These are phyloP conservation scores for Suillus discolor DNA, from an alignment of 768 basidiomycete species.

Conservation along the genomic window DNA sequence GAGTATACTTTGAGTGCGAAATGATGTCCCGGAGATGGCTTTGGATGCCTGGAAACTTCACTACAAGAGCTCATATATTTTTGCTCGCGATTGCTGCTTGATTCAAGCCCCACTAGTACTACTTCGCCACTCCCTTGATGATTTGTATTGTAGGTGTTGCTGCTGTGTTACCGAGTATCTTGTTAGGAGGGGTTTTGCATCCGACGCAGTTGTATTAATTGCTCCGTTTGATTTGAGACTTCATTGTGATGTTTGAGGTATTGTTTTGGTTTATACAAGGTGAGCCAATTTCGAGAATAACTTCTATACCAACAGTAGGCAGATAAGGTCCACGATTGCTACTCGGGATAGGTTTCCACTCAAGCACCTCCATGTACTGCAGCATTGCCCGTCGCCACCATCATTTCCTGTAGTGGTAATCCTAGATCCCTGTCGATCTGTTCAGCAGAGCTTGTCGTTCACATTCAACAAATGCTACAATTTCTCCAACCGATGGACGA, in stretches of 20 bases:
- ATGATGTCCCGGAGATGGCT: background rate
- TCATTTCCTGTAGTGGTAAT: background rate
- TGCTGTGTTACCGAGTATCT: background rate
- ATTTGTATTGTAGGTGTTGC: constrained; percentile 1
- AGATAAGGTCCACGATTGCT: background rate
- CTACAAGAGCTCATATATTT: constrained; percentile 7
- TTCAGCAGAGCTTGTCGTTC: background rate
- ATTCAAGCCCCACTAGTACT: constrained; percentile 1
- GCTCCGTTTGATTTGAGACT: background rate
- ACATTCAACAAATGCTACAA: background rate
- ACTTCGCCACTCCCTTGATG: constrained; percentile 2
- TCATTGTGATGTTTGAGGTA: background rate
- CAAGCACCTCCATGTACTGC: background rate
- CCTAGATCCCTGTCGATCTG: background rate
- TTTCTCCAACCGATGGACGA: background rate
- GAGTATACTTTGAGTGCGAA: constrained; percentile 42
- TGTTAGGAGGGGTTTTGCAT: background rate
- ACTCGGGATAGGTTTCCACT: background rate
- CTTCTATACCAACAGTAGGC: background rate
- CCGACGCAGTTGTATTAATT: background rate
- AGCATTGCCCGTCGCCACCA: background rate
- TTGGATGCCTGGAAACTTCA: background rate
- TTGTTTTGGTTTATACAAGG: background rate
- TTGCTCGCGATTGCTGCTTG: constrained; percentile 2
- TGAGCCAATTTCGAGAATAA: background rate